Evolutionary conservation across 768 basidiomycete genomes (phyloP), one percentile per base, ranked within the genome.

Genomic region (Coprinopsis marcescibilis): DNA sequence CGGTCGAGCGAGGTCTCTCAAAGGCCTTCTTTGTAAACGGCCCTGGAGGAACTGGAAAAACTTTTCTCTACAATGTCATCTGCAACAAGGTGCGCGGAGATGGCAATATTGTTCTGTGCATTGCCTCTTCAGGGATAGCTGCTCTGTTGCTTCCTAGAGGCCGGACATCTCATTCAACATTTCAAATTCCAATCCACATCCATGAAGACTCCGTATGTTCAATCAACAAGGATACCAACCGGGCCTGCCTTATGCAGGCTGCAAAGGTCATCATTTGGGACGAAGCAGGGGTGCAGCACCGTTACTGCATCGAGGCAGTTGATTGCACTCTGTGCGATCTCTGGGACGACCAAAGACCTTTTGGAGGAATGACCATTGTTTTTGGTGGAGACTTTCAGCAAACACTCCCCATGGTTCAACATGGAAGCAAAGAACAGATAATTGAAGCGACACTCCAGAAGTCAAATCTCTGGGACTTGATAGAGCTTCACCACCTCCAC

Each of bases 381-480:
- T 72, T 76, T 64, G 72, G 70, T 42, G 77, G 74, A 1, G 74
- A 78, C 53, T 77, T 71, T 44, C 59, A 63, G 17, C 76, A 78
- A 53, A 74, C 56, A 5, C 64, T 77, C 0, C 73, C 74, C 38
- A 68, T 76, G 1, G 55, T 78, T 39, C 52, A 41, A 0, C 58
- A 62, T 52, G 74, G 73, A 2, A 55, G 58, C 13, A 39, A 64
- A 37, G 62, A 62, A 41, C 57, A 73, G 14, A 71, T 73, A 57
- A 59, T 76, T 3, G 50, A 36, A 48, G 67, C 68, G 1, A 60
- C 59, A 3, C 51, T 76, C 0, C 60, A 55, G 15, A 40, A 55
- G 7, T 76, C 71, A 19, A 19, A 51, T 11, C 55, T 78, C 0
- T 78, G 76, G 73, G 20, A 30, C 3, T 32, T 33, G 3, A 56